Percentiles rank a stretch among this genome's conserved stretches.
Conservation (phyloP, 345 rosid genomes). For the Eucalyptus urophylla region DNA sequence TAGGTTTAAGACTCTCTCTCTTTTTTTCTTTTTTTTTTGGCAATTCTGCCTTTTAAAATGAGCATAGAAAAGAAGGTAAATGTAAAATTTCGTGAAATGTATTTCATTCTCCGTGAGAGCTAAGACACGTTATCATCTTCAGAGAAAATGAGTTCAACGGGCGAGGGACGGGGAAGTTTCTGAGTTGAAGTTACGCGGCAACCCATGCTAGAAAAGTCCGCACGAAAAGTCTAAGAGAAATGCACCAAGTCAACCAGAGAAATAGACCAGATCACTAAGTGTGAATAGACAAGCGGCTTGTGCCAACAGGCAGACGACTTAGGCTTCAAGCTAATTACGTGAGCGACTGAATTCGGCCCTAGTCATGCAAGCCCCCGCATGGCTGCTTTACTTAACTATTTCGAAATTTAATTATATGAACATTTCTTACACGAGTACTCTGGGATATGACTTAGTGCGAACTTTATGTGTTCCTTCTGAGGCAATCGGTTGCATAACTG, state of each 20-base stretch:
- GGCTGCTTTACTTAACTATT: neutral
- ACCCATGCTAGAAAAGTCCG: accelerated
- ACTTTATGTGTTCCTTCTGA: neutral
- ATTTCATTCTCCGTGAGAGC: neutral
- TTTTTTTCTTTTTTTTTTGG: no score
- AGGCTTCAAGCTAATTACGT: neutral
- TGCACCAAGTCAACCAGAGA: neutral
- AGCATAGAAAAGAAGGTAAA: no score
- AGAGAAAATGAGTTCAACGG: neutral
- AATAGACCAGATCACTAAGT: neutral
- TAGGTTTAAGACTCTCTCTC: no score
- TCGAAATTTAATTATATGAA: neutral
- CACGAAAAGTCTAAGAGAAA: neutral
- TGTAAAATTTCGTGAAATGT: neutral
- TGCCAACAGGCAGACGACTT: neutral
- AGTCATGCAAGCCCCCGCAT: neutral
- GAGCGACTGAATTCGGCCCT: neutral
- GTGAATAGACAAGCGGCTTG: neutral
- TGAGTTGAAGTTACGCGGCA: neutral
- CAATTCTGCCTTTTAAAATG: neutral
- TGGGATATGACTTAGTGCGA: neutral
- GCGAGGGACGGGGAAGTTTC: neutral
- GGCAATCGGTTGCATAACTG: neutral
- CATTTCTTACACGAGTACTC: neutral
- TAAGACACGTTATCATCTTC: neutral